These are phyloP conservation scores for Umbelopsis isabellina DNA, from an alignment of 192 early-diverging fungal species.

Conservation along the genomic window DNA sequence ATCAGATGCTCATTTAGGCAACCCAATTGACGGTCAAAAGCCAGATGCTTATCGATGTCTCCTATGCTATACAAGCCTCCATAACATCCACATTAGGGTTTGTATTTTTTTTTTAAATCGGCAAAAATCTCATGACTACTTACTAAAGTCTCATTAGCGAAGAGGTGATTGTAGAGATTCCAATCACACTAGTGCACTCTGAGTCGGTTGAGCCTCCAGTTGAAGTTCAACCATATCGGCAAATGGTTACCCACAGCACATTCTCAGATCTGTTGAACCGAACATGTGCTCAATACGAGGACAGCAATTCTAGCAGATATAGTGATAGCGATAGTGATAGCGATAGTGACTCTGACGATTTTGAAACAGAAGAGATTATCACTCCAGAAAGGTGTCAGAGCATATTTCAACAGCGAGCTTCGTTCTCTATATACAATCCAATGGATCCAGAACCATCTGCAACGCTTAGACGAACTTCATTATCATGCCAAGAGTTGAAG, in stretches of 20 bases:
- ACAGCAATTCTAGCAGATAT: not conserved
- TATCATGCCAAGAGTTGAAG: not conserved
- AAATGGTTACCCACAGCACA: not conserved
- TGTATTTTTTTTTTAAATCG: not conserved
- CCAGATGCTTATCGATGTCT: not conserved
- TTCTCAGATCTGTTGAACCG: not conserved
- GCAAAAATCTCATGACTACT: no score
- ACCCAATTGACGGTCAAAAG: not conserved
- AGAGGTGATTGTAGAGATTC: not conserved
- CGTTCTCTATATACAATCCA: not conserved
- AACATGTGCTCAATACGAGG: not conserved
- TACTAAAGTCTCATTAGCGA: not conserved
- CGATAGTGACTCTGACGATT: not conserved
- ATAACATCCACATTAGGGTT: not conserved
- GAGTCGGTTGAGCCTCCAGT: not conserved
- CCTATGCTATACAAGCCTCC: slow-evolving; percentile 1
- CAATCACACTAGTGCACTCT: not conserved
- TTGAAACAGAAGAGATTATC: not conserved
- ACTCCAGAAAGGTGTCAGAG: not conserved
- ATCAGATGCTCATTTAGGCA: not conserved
- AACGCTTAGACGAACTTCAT: not conserved
- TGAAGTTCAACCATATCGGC: not conserved
- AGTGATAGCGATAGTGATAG: not conserved
- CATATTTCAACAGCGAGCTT: not conserved
- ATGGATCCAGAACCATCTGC: not conserved